A percentile compares a stretch with the other conserved stretches of the same genome.
Evolutionary conservation across 164 flowering plant species (phyloP).

Genomic region (Hamamelis virginiana): DNA sequence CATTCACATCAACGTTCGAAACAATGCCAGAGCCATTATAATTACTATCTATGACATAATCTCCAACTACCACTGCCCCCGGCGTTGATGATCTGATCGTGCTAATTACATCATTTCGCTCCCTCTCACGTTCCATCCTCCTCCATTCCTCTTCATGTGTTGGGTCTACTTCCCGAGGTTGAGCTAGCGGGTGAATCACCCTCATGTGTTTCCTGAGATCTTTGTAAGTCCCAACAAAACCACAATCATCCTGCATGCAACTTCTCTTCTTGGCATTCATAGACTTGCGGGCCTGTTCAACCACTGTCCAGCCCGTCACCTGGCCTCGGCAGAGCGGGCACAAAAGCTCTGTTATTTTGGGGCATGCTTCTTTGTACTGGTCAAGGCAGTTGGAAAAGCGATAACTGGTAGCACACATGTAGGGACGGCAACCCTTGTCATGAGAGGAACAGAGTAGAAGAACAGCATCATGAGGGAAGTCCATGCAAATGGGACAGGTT

Average conservation of each 20-base stretch:
- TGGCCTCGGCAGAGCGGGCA: conserved; percentile 59
- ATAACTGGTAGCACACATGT: conserved; percentile 66
- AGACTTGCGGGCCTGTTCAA: conserved; percentile 44
- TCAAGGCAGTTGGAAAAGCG: conserved; percentile 65
- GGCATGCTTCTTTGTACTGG: conserved; percentile 54
- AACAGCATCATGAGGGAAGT: conserved; percentile 68
- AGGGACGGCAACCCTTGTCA: conserved; percentile 74
- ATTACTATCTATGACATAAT: conserved; percentile 44
- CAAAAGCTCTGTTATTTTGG: conserved; percentile 34
- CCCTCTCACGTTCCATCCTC: conserved; percentile 40
- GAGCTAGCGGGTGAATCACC: conserved; percentile 39
- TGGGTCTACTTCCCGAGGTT: conserved; percentile 48
- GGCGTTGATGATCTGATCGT: conserved; percentile 47
- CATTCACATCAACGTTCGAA: conserved; percentile 11
- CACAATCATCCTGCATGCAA: conserved; percentile 47
- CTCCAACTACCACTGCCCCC: conserved; percentile 50
- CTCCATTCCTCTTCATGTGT: conserved; percentile 43
- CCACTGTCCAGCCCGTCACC: conserved; percentile 58
- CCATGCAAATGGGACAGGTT: conserved; percentile 67
- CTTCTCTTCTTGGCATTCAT: conserved; percentile 39
- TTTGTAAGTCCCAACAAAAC: conserved; percentile 41
- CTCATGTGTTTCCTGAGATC: conserved; percentile 46
- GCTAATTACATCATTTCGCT: conserved; percentile 45
- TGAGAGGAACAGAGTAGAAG: conserved; percentile 72
- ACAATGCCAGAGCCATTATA: conserved; percentile 18